Evolutionary conservation across 78 protist genomes (phyloP).

Genomic region (Protostelium mycophagum): DNA sequence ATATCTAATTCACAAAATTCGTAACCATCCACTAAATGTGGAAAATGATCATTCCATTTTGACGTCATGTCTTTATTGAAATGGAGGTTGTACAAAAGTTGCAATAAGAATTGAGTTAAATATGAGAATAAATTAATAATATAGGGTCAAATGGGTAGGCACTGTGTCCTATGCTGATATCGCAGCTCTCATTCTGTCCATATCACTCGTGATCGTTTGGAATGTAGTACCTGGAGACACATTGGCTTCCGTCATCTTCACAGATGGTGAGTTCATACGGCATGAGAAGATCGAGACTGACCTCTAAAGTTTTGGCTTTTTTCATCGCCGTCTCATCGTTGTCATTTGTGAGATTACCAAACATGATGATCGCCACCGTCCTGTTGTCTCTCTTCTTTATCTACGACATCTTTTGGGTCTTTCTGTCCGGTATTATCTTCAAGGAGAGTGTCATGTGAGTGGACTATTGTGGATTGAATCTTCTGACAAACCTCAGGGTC

Average conservation of each 20-base stretch:
- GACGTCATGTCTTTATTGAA: neutral
- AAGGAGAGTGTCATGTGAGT: conserved; percentile 7
- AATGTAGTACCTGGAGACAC: neutral
- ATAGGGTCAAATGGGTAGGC: neutral
- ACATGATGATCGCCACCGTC: neutral
- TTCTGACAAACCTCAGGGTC: neutral
- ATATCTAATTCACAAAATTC: neutral
- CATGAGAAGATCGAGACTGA: neutral
- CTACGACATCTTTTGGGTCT: conserved; percentile 30
- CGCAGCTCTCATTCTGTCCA: neutral
- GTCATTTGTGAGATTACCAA: neutral
- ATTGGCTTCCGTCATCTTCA: neutral
- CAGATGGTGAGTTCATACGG: neutral
- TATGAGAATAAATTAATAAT: too few relatives aligned
- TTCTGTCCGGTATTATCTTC: conserved; percentile 10
- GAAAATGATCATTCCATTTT: neutral
- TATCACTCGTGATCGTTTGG: neutral
- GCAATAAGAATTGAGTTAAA: too few relatives aligned
- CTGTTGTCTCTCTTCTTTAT: conserved; percentile 17
- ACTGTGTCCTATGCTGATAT: neutral
- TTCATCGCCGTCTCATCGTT: neutral
- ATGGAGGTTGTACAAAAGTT: too few relatives aligned
- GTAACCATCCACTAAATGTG: neutral
- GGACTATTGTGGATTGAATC: neutral
- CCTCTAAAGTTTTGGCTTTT: neutral